These are phyloP conservation scores for Colletotrichum tropicale DNA, from an alignment of 2,329 filamentous ascomycete species.

Conservation along the genomic window DNA sequence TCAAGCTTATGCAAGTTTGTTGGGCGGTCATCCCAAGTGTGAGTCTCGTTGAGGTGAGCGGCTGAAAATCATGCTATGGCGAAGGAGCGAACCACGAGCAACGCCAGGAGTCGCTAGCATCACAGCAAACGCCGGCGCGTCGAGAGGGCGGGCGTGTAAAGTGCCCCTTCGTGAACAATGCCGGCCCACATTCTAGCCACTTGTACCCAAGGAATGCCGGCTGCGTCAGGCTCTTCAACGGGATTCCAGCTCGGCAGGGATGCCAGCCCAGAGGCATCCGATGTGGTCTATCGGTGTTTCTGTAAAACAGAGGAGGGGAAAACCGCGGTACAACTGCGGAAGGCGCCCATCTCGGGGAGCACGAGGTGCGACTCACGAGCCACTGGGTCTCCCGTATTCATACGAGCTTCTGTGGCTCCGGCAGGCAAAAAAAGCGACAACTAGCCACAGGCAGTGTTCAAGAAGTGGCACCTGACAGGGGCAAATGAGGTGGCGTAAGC, in stretches of 20 bases:
- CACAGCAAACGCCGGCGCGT: background rate
- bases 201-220: conserved; percentile 7
- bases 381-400: background rate
- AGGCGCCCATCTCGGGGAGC: background rate
- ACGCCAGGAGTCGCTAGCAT: background rate
- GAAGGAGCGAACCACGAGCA: background rate
- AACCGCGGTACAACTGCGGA: background rate
- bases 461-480: background rate
- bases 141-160: conserved; percentile 9
- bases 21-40: background rate
- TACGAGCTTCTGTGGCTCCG: background rate
- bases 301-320: background rate
- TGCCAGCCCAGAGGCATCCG: conserved; percentile 9
- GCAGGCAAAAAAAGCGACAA: background rate
- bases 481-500: conserved; percentile 6
- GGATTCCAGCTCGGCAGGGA: conserved; percentile 13
- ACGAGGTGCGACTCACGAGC: conserved; percentile 17
- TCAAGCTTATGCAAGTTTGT: conserved; percentile 9
- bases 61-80: conserved; percentile 13
- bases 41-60: conserved; percentile 11
- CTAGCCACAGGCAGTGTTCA: conserved; percentile 8
- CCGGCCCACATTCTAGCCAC: background rate
- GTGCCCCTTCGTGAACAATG: conserved; percentile 8
- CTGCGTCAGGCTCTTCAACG: background rate
- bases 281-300: background rate